phyloP scores from a whole-genome alignment of 1,284 basidiomycete genomes.

The Sporisorium scitamineum region DNA sequence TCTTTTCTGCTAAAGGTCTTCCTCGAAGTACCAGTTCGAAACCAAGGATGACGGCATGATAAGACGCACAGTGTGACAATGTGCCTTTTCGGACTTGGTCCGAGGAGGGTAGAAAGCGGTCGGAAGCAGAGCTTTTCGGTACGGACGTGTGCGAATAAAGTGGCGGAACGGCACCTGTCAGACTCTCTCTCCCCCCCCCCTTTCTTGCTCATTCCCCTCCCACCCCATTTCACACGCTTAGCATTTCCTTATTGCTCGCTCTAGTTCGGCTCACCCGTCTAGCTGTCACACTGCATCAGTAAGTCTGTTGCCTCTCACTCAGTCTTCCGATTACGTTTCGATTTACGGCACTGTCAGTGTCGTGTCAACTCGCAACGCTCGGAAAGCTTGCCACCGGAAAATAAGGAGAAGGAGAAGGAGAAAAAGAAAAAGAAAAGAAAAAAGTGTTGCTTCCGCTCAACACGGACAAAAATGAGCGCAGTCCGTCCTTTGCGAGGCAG shows the following conservation, averaged over 20 bases:
- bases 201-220: not conserved
- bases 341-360: not conserved
- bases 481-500: no score
- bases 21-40: not conserved
- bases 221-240: not conserved
- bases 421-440: not conserved
- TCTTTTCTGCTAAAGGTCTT: not conserved
- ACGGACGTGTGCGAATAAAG: slow-evolving; percentile 20
- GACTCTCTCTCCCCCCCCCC: not conserved
- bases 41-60: not conserved
- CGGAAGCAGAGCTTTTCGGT: not conserved
- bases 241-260: not conserved
- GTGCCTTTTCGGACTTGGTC: slow-evolving; percentile 21
- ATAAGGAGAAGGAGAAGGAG: not conserved
- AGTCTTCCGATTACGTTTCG: not conserved
- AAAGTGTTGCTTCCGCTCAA: not conserved
- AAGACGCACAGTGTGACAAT: slow-evolving; percentile 4
- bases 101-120: slow-evolving; percentile 13
- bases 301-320: not conserved
- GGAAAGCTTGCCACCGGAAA: not conserved
- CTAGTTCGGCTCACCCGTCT: not conserved
- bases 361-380: not conserved
- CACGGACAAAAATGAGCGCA: no score
- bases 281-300: not conserved
- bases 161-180: slow-evolving; percentile 3